phyloP scores from a whole-genome alignment of 208 protist species.

The Leishmania turanica region DNA sequence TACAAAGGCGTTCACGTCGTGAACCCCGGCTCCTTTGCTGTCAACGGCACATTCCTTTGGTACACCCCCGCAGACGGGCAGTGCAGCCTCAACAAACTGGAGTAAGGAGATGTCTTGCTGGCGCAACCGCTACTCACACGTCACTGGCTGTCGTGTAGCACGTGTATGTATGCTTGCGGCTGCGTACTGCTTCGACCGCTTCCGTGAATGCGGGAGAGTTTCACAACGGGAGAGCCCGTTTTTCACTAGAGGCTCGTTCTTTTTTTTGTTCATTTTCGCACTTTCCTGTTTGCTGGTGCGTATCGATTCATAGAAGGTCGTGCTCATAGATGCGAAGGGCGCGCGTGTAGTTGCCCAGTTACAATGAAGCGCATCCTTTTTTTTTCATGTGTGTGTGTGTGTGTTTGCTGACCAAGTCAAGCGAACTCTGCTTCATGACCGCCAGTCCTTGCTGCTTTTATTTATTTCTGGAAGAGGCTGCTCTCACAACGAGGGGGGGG shows the following conservation, averaged over 20 bases:
- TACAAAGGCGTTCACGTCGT: slow-evolving; percentile 85
- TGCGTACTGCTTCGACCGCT: not conserved
- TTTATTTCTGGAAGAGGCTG: not conserved
- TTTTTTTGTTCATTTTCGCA: not conserved
- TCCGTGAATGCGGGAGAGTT: no score
- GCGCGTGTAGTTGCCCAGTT: not conserved
- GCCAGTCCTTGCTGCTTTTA: not conserved
- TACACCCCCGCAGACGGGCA: slow-evolving; percentile 88
- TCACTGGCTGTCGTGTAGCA: not conserved
- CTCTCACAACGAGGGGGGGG: not conserved
- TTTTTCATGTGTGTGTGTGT: not conserved
- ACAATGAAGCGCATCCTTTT: not conserved
- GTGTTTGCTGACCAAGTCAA: not conserved
- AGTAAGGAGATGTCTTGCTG: slow-evolving; percentile 17
- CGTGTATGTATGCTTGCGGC: not conserved
- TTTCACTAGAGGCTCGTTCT: not conserved
- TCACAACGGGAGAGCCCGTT: not conserved
- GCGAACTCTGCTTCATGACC: not conserved
- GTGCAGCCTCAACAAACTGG: slow-evolving; percentile 79
- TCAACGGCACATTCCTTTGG: slow-evolving; percentile 84
- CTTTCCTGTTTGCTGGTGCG: not conserved
- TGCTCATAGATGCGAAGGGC: not conserved
- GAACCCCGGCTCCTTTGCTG: slow-evolving; percentile 86
- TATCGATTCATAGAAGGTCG: not conserved
- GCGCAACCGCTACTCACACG: not conserved